Evolutionary conservation across 208 protist genomes (phyloP).

Genomic region (Wallacemonas sp.): DNA sequence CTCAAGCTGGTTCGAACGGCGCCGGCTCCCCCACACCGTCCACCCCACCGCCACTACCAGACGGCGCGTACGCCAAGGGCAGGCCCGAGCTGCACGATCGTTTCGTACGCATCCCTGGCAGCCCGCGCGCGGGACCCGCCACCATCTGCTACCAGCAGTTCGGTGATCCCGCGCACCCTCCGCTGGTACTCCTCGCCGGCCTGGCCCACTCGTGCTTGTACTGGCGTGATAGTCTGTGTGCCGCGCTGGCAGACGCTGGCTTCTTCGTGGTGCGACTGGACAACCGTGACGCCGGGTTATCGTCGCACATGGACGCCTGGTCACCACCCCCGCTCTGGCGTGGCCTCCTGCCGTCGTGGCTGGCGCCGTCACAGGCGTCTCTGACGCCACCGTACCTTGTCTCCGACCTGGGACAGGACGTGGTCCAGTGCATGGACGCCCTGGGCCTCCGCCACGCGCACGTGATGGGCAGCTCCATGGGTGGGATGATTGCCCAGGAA

Average conservation of each 20-base stretch:
- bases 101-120: conserved; percentile 24
- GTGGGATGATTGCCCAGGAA: conserved; percentile 44
- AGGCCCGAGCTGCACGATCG: conserved; percentile 14
- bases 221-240: conserved; percentile 35
- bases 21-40: neutral
- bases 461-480: conserved; percentile 43
- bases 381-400: conserved; percentile 27
- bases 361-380: no score
- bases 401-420: conserved; percentile 36
- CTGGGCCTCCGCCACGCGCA: conserved; percentile 33
- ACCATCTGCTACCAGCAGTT: conserved; percentile 38
- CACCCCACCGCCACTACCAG: neutral
- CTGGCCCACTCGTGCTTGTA: conserved; percentile 16
- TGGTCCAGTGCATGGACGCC: conserved; percentile 20
- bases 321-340: conserved; percentile 14
- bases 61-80: conserved; percentile 5
- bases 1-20: no score
- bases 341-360: conserved; percentile 19
- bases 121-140: conserved; percentile 19
- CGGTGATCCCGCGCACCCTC: conserved; percentile 24
- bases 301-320: conserved; percentile 21
- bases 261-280: conserved; percentile 47
- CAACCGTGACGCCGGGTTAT: conserved; percentile 37
- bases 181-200: conserved; percentile 33
- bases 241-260: conserved; percentile 23